phyloP scores from a whole-genome alignment of 1,284 basidiomycete species.

The Ustilago cynodontis region DNA sequence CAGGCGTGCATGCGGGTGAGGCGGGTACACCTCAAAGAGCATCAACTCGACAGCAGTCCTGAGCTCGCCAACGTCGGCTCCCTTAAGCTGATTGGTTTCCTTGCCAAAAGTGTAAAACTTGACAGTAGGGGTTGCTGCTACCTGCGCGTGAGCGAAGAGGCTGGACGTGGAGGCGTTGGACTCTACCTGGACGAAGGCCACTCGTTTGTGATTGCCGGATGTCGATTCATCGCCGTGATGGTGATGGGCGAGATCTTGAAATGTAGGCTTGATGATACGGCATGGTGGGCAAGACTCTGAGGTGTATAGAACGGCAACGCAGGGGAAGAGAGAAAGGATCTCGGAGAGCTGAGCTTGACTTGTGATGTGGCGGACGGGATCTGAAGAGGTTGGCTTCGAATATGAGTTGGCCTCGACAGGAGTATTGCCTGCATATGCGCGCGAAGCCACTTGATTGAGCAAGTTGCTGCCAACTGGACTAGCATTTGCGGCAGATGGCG shows the following conservation, averaged over 20 bases:
- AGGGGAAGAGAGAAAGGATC: conserved; percentile 71
- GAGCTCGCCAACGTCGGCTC: conserved; percentile 78
- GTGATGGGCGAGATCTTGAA: conserved; percentile 76
- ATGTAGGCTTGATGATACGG: conserved; percentile 77
- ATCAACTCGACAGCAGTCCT: conserved; percentile 79
- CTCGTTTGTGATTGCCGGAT: conserved; percentile 34
- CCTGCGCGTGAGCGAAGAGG: conserved; percentile 70
- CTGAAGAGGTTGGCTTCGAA: conserved; percentile 77
- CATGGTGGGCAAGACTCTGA: conserved; percentile 78
- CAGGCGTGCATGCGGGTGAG: conserved; percentile 79
- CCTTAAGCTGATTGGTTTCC: conserved; percentile 76
- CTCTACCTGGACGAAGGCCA: conserved; percentile 67
- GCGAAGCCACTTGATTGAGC: conserved; percentile 73
- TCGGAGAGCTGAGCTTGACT: conserved; percentile 43
- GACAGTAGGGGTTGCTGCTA: conserved; percentile 86
- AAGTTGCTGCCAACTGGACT: conserved; percentile 13
- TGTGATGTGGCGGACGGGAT: conserved; percentile 65
- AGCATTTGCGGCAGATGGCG: conserved; percentile 1
- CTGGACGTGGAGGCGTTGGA: conserved; percentile 52
- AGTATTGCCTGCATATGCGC: conserved; percentile 71
- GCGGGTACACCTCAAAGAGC: conserved; percentile 77
- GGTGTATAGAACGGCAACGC: conserved; percentile 77
- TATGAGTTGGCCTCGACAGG: conserved; percentile 65
- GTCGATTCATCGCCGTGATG: conserved; percentile 64
- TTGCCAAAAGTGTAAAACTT: conserved; percentile 74